Evolutionary conservation across 305 asterid species (phyloP).

Genomic region (Solanum hybrid): DNA sequence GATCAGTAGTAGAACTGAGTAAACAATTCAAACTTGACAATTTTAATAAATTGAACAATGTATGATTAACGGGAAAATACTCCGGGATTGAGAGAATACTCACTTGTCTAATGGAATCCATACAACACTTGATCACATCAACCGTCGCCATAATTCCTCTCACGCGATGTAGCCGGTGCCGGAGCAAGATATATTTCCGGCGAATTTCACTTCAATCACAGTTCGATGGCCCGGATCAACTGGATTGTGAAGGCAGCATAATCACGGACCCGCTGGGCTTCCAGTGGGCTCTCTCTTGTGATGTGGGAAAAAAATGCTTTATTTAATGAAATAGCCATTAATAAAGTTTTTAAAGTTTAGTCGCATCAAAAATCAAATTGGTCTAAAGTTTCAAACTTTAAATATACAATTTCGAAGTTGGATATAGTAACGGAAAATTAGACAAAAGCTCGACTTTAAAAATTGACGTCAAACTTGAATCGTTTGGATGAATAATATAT

Average conservation of each 20-base stretch:
- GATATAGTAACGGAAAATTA: background rate
- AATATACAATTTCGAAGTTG: background rate
- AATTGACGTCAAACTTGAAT: background rate
- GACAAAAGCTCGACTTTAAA: background rate
- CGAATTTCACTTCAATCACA: background rate
- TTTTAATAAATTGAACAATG: background rate
- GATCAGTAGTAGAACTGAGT: background rate
- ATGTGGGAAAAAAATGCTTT: background rate
- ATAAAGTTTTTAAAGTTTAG: background rate
- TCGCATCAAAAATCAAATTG: background rate
- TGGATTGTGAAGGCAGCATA: background rate
- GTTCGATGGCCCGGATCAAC: background rate
- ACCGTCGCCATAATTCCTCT: conserved; percentile 41
- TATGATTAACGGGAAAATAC: background rate
- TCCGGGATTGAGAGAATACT: background rate
- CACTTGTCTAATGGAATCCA: conserved; percentile 82
- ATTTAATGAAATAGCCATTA: background rate
- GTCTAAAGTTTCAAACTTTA: background rate
- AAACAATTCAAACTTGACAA: background rate
- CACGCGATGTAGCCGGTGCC: background rate
- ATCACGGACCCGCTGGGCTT: background rate
- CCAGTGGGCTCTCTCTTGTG: background rate
- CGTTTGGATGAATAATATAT: too few species aligned
- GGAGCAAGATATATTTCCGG: background rate
- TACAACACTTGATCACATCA: conserved; percentile 81